Percentiles rank a stretch among this genome's conserved stretches.
Conservation (phyloP, 1,284 basidiomycete genomes). For the Fomitopsis betulina region DNA sequence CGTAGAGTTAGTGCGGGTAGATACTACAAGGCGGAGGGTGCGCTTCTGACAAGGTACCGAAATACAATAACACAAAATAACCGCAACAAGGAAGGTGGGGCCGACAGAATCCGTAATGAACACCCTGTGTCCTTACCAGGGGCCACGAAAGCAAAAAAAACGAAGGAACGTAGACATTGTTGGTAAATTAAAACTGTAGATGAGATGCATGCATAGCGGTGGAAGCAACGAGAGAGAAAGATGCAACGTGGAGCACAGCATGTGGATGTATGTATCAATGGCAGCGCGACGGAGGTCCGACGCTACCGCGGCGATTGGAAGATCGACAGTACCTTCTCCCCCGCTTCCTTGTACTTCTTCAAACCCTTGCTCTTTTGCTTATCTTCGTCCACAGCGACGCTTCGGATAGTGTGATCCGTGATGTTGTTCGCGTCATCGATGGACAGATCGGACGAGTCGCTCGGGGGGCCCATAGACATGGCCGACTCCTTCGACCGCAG, state of each 20-base stretch:
- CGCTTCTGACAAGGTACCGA: conserved; percentile 1
- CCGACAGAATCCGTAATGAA: conserved; percentile 9
- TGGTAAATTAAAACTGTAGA: conserved; percentile 23
- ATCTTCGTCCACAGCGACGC: conserved; percentile 36
- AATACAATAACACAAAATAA: conserved; percentile 8
- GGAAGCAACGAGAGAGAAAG: conserved; percentile 6
- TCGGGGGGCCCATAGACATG: conserved; percentile 60
- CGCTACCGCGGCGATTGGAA: conserved; percentile 53
- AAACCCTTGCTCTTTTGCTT: conserved; percentile 65
- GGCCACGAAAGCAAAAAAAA: conserved; percentile 1
- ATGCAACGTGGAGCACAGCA: conserved; percentile 14
- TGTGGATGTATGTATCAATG: conserved; percentile 11
- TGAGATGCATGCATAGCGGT: conserved; percentile 17
- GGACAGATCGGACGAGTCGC: conserved; percentile 68
- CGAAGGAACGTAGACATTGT: conserved; percentile 12
- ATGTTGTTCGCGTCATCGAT: conserved; percentile 35
- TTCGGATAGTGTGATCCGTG: conserved; percentile 19
- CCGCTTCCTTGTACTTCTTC: conserved; percentile 79
- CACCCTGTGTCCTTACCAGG: conserved; percentile 1
- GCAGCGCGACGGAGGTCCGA: conserved; percentile 5
- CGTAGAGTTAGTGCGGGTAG: background rate
- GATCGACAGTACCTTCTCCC: conserved; percentile 75
- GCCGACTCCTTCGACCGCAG: conserved; percentile 76
- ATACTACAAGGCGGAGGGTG: background rate
- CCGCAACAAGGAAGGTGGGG: conserved; percentile 16